Base-by-base conservation (phyloP, 371 early-diverging fungal species). In the Apophysomyces variabilis region DNA sequence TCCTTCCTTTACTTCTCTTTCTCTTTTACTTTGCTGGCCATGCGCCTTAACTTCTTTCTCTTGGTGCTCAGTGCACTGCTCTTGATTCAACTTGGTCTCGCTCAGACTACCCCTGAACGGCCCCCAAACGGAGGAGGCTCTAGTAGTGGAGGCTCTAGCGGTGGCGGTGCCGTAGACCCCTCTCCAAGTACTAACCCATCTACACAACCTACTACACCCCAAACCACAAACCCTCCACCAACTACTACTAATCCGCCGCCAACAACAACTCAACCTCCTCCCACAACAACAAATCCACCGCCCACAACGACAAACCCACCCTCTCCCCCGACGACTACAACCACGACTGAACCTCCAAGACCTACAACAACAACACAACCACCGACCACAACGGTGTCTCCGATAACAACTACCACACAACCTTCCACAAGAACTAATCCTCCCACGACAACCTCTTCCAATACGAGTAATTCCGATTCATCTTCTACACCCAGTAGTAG, bases 11-110 rank as follows among this genome's bases (percentile, higher is more conserved):
- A 21, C 35, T 45, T 57, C 58, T 43, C n/a, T 61, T 58, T 43
- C 41, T 37, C 13, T 41, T 58, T 62, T 67, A 36, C 39, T 13
- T 12, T 46, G 43, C 37, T 60, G 32, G 39, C 39, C 35, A 61
- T 66, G 62, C 41, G 67, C 58, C 43, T 63, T 45, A 62, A 66
- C 43, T 62, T 46, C 7, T 60, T 60, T 18, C 21, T 37, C 60
- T 66, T 62, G 36, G 43, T 64, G 44, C 41, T 59, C 12, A 41
- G 50, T 57, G 41, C 62, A 60, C 66, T 63, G 14, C 57, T 47
- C 26, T 58, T 62, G 54, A 45, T 62, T 21, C 66, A 61, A 38
- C 16, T 50, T 50, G 32, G 16, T 50, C 21, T 32, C 21, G 54
- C 54, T 50, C 54, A 50, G 21, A 50, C 21, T 7, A 18, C 54